Conservation (phyloP, 208 protist genomes). For the Porcisia deanei region DNA sequence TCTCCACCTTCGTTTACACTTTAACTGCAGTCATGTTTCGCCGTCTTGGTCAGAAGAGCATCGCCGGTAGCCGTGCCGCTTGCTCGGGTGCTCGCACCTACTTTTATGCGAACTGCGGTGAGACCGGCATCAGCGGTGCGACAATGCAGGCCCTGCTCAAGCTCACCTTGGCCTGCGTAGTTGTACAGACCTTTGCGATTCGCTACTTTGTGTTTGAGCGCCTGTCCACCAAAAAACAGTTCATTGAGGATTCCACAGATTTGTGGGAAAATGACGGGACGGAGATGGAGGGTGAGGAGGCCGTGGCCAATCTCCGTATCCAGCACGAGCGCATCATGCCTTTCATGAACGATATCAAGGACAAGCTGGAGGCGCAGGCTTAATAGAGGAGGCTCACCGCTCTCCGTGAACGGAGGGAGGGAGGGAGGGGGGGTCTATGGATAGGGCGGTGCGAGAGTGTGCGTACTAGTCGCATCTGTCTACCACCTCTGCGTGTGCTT, state of each 20-base stretch:
- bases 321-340: slow-evolving; percentile 91
- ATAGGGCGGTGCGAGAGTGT: neutral
- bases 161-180: slow-evolving; percentile 35
- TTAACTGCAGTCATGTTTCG: slow-evolving; percentile 49
- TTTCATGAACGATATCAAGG: slow-evolving; percentile 86
- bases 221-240: slow-evolving; percentile 68
- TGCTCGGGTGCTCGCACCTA: slow-evolving; percentile 41
- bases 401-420: neutral
- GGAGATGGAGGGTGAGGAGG: slow-evolving; percentile 84
- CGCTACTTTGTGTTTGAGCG: slow-evolving; percentile 51
- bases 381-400: slow-evolving; percentile 4
- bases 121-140: slow-evolving; percentile 68
- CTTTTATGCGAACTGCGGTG: slow-evolving; percentile 75
- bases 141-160: slow-evolving; percentile 53
- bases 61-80: slow-evolving; percentile 13
- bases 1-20: neutral
- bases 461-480: neutral
- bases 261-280: slow-evolving; percentile 82
- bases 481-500: neutral
- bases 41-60: slow-evolving; percentile 32
- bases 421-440: neutral
- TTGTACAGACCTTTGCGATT: slow-evolving; percentile 35
- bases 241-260: slow-evolving; percentile 78
- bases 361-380: slow-evolving; percentile 57
- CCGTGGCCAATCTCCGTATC: slow-evolving; percentile 82